Conservation (phyloP, 768 basidiomycete species). For the Tricholoma sp. region DNA sequence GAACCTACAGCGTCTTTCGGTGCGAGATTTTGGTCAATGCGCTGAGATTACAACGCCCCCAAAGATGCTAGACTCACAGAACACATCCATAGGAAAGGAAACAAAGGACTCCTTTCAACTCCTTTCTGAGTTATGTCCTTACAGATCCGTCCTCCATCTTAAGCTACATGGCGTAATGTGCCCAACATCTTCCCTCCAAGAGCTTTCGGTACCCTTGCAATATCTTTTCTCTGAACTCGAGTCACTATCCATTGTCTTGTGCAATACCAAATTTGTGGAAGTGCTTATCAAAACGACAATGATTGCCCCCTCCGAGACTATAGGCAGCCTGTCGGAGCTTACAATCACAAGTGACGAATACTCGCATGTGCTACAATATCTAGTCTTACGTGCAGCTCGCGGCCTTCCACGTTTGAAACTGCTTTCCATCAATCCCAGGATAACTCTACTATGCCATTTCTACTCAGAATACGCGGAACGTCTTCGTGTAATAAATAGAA, state of each 20-base stretch:
- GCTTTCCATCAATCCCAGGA: slow-evolving; percentile 12
- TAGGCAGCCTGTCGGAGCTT: slow-evolving; percentile 11
- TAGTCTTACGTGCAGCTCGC: slow-evolving; percentile 9
- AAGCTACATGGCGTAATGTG: slow-evolving; percentile 15
- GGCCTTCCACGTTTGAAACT: slow-evolving; percentile 8
- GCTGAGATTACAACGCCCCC: slow-evolving; percentile 4
- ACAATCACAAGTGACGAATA: slow-evolving; percentile 12
- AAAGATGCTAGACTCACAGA: not conserved
- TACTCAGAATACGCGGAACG: slow-evolving; percentile 3
- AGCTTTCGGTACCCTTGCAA: slow-evolving; percentile 6
- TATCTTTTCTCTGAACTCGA: slow-evolving; percentile 10
- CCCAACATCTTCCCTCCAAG: slow-evolving; percentile 8
- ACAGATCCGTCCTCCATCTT: slow-evolving; percentile 6
- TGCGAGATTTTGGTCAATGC: slow-evolving; percentile 14
- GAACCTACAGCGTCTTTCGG: slow-evolving; percentile 4
- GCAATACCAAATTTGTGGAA: slow-evolving; percentile 10
- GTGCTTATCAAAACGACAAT: slow-evolving; percentile 9
- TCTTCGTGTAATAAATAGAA: slow-evolving; percentile 5
- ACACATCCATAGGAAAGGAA: not conserved
- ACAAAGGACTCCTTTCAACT: slow-evolving; percentile 9
- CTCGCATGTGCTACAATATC: slow-evolving; percentile 9
- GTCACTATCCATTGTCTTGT: slow-evolving; percentile 9
- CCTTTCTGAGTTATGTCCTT: slow-evolving; percentile 7
- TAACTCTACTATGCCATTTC: slow-evolving; percentile 13
- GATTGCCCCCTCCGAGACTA: not conserved